These are phyloP conservation scores for Flaveria trinervia DNA, from an alignment of 129 eudicot genomes.

Conservation along the genomic window DNA sequence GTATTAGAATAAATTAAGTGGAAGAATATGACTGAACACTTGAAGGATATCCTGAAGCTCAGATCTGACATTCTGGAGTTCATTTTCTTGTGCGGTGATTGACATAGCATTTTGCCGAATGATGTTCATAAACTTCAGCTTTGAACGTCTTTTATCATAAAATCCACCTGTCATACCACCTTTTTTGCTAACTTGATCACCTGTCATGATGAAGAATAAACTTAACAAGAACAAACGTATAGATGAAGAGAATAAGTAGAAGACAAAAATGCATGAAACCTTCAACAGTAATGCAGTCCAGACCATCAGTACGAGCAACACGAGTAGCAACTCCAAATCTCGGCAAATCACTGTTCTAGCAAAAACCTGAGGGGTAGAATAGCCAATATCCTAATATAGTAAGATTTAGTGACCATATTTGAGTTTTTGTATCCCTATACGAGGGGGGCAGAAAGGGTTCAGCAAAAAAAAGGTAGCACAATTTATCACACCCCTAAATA, in stretches of 20 bases:
- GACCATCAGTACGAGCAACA: conserved; percentile 86
- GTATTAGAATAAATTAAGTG: conserved; percentile 8
- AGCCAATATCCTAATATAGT: conserved; percentile 1
- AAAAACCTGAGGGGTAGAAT: conserved; percentile 57
- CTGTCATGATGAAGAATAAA: conserved; percentile 41
- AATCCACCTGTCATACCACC: conserved; percentile 99
- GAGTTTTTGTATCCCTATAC: not conserved
- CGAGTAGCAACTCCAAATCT: conserved; percentile 94
- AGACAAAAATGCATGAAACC: conserved; percentile 42
- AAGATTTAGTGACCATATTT: not conserved
- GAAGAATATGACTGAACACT: not conserved
- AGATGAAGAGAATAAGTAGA: not conserved
- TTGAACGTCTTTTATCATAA: conserved; percentile 90
- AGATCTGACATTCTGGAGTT: conserved; percentile 58
- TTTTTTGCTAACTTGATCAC: conserved; percentile 99
- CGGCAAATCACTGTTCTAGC: conserved; percentile 94
- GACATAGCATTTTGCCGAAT: conserved; percentile 60
- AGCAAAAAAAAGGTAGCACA: not conserved
- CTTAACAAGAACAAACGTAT: conserved; percentile 2
- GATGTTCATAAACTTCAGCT: conserved; percentile 77
- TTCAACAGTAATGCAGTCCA: conserved; percentile 96
- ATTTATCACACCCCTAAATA: not conserved
- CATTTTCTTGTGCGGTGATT: conserved; percentile 57
- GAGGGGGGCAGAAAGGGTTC: not conserved
- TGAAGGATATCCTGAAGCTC: conserved; percentile 87